A percentile compares a stretch with the other conserved stretches of the same genome.
phyloP scores from a whole-genome alignment of 2,329 filamentous ascomycete genomes.

The Aspergillus glaucus region DNA sequence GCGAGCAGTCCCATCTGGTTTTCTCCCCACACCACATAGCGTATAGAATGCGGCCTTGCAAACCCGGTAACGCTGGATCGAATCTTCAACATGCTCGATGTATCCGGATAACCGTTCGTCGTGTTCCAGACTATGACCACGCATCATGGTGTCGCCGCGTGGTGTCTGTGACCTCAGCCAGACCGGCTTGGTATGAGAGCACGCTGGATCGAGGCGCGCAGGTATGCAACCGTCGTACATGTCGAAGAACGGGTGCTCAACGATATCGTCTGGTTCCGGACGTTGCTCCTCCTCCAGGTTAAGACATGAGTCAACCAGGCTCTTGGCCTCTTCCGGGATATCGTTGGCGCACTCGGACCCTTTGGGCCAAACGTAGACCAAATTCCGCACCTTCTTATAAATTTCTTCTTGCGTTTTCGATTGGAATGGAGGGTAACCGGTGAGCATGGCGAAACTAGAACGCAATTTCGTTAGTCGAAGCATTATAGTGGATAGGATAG shows the following conservation, averaged over 20 bases:
- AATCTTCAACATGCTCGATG: conserved; percentile 30
- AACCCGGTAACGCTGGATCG: conserved; percentile 31
- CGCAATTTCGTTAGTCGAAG: conserved; percentile 13
- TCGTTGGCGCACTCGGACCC: conserved; percentile 38
- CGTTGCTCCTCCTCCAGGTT: conserved; percentile 44
- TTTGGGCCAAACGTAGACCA: conserved; percentile 46
- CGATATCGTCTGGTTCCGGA: conserved; percentile 45
- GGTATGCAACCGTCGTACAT: conserved; percentile 46
- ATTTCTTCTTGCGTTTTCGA: conserved; percentile 56
- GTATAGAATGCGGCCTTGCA: conserved; percentile 39
- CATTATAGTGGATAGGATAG: conserved; percentile 1
- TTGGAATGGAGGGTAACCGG: conserved; percentile 93
- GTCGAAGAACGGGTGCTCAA: conserved; percentile 45
- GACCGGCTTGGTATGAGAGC: conserved; percentile 32
- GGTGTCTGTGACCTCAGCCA: conserved; percentile 42
- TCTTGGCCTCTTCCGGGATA: conserved; percentile 45
- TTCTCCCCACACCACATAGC: conserved; percentile 40
- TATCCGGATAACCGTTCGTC: conserved; percentile 32
- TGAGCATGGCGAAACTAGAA: conserved; percentile 82
- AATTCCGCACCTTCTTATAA: conserved; percentile 43
- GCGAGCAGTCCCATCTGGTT: conserved; percentile 35
- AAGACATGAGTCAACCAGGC: conserved; percentile 42
- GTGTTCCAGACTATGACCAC: conserved; percentile 40
- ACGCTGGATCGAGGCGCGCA: conserved; percentile 34
- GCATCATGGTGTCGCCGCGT: conserved; percentile 39